Evolutionary conservation across 2,329 filamentous ascomycete genomes (phyloP).

Genomic region (Aspergillus arachidicola): DNA sequence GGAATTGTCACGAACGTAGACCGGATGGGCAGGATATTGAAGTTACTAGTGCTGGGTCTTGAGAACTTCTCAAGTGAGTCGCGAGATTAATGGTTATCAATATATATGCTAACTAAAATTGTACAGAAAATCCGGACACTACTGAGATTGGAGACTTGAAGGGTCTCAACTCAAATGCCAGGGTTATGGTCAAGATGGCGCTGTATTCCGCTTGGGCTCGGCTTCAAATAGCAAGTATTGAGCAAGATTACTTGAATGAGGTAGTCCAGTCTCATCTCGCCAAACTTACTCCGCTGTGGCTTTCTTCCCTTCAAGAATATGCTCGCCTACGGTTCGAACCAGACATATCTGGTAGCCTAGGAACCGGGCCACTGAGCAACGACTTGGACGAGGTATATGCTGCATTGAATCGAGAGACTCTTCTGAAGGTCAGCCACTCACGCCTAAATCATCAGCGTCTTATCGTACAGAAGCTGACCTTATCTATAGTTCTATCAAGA

Average conservation of each 20-base stretch:
- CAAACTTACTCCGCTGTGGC: slow-evolving; percentile 87
- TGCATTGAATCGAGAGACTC: slow-evolving; percentile 88
- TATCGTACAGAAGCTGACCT: neutral
- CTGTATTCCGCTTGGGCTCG: slow-evolving; percentile 98
- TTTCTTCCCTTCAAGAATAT: slow-evolving; percentile 90
- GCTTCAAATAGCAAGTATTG: slow-evolving; percentile 89
- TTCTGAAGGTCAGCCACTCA: slow-evolving; percentile 64
- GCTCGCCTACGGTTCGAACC: slow-evolving; percentile 92
- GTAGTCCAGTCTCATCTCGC: slow-evolving; percentile 90
- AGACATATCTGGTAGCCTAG: slow-evolving; percentile 89
- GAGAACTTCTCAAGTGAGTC: slow-evolving; percentile 79
- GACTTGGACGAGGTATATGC: slow-evolving; percentile 94
- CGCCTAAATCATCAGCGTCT: neutral
- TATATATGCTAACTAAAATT: slow-evolving; percentile 17
- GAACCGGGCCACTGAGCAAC: slow-evolving; percentile 76
- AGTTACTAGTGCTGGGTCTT: slow-evolving; percentile 84
- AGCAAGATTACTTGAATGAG: slow-evolving; percentile 85
- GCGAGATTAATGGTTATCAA: neutral
- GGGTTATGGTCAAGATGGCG: slow-evolving; percentile 98
- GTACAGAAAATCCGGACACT: slow-evolving; percentile 67
- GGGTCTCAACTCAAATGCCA: slow-evolving; percentile 90
- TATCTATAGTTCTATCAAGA: slow-evolving; percentile 80
- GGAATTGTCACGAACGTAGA: slow-evolving; percentile 97
- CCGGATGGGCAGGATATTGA: slow-evolving; percentile 97
- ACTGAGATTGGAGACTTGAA: slow-evolving; percentile 90